Conservation (phyloP, 2,329 filamentous ascomycete species). For the Emmonsiellopsis sp. region DNA sequence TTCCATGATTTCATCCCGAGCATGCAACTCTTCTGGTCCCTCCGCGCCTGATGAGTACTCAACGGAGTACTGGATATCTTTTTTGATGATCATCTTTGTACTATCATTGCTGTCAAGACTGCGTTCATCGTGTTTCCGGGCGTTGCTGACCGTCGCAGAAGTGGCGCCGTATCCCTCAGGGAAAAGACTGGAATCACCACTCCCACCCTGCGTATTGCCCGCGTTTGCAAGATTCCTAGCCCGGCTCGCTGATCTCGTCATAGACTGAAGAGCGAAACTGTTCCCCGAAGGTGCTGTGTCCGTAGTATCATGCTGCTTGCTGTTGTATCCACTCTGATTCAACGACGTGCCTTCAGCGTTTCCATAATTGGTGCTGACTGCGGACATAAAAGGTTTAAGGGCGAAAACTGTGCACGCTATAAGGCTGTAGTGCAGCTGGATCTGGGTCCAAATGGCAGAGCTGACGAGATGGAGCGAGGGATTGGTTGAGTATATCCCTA, state of each 20-base stretch:
- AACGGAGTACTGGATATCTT: neutral
- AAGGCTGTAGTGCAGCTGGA: slow-evolving; percentile 27
- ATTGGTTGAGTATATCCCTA: slow-evolving; percentile 22
- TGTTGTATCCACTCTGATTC: neutral
- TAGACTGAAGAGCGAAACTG: neutral
- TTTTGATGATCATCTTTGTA: slow-evolving; percentile 1
- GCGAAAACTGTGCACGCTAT: slow-evolving; percentile 30
- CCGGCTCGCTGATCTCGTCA: neutral
- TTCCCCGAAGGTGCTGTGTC: neutral
- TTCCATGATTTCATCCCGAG: neutral
- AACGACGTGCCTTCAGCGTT: slow-evolving; percentile 21
- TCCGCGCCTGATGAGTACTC: neutral
- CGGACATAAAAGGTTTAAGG: slow-evolving; percentile 28
- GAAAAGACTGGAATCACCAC: neutral
- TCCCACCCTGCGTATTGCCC: neutral
- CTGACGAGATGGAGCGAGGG: slow-evolving; percentile 26
- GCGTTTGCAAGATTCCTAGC: neutral
- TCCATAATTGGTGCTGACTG: slow-evolving; percentile 28
- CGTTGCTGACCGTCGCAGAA: neutral
- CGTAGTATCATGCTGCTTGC: neutral
- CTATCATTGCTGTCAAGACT: neutral
- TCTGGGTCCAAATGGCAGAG: slow-evolving; percentile 29
- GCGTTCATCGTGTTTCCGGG: neutral
- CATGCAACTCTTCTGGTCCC: neutral
- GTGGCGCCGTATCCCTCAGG: neutral